These are phyloP conservation scores for Amphicarpaea edgeworthii DNA, from an alignment of 306 rosid genomes.

Conservation along the genomic window DNA sequence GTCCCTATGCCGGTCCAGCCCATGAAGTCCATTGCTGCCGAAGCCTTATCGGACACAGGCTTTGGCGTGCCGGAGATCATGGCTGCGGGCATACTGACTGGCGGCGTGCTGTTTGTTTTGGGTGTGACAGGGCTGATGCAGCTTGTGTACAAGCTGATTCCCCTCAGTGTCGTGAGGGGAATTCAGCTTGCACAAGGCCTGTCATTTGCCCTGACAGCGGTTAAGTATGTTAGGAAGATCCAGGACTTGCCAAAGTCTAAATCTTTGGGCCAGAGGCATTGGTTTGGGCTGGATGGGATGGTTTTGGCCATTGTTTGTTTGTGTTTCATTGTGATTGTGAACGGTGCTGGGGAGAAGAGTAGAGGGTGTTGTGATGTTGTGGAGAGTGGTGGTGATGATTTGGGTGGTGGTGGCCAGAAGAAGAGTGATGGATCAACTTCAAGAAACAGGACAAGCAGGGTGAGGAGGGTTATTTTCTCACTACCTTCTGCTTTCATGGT, in stretches of 20 bases:
- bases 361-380: slow-evolving; percentile 29
- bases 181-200: slow-evolving; percentile 50
- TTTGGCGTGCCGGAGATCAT: slow-evolving; percentile 45
- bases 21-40: slow-evolving; percentile 48
- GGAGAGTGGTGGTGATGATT: not conserved
- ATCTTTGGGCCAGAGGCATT: slow-evolving; percentile 33
- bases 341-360: slow-evolving; percentile 46
- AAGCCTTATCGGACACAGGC: slow-evolving; percentile 32
- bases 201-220: slow-evolving; percentile 45
- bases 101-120: slow-evolving; percentile 29
- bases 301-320: slow-evolving; percentile 45
- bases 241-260: slow-evolving; percentile 47
- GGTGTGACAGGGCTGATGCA: slow-evolving; percentile 46
- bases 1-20: slow-evolving; percentile 52
- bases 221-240: slow-evolving; percentile 39
- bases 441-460: slow-evolving; percentile 13
- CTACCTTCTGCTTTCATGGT: slow-evolving; percentile 49
- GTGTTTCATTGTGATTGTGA: slow-evolving; percentile 43
- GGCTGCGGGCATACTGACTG: slow-evolving; percentile 43
- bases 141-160: slow-evolving; percentile 41
- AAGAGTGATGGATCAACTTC: not conserved
- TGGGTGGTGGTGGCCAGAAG: slow-evolving; percentile 13
- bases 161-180: slow-evolving; percentile 47
- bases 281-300: slow-evolving; percentile 51
- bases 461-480: slow-evolving; percentile 44